A percentile compares a stretch with the other conserved stretches of the same genome.
Conservation (phyloP, 805 yeast species). For the Ogataea trehaloabstinens region DNA sequence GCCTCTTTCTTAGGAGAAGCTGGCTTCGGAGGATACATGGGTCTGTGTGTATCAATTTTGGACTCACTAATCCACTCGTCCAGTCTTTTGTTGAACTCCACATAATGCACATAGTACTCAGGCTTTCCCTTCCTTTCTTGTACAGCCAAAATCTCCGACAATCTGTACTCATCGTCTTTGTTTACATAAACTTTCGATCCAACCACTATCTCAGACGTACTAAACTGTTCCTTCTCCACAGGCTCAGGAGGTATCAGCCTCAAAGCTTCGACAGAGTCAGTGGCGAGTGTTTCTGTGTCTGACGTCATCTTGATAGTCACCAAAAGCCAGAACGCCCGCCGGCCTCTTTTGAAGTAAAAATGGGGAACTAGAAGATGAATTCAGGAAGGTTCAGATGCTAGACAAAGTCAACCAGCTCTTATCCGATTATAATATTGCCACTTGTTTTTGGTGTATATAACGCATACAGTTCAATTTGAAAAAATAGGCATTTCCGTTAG, state of each 20-base stretch:
- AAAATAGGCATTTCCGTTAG: too few relatives aligned
- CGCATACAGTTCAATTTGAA: too few relatives aligned
- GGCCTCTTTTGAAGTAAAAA: too few relatives aligned
- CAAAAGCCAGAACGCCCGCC: background rate
- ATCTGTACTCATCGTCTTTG: conserved; percentile 75
- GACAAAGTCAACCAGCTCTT: too few relatives aligned
- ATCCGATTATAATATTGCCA: too few relatives aligned
- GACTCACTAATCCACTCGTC: conserved; percentile 89
- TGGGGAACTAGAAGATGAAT: too few relatives aligned
- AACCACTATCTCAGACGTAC: conserved; percentile 50
- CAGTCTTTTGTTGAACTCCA: conserved; percentile 89
- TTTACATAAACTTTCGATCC: conserved; percentile 82
- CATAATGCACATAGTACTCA: conserved; percentile 90
- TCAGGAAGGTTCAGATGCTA: too few relatives aligned
- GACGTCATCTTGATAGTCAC: conserved; percentile 23
- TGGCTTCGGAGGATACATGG: conserved; percentile 69
- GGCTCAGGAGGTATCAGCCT: conserved; percentile 33
- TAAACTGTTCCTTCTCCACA: conserved; percentile 26
- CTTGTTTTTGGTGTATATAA: too few relatives aligned
- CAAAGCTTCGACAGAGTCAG: conserved; percentile 29
- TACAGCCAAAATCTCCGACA: conserved; percentile 82
- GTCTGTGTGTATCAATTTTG: conserved; percentile 68
- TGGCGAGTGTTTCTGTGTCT: conserved; percentile 26
- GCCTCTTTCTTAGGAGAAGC: conserved; percentile 46
- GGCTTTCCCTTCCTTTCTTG: conserved; percentile 73